phyloP scores from a whole-genome alignment of 1,284 basidiomycete genomes.

The Porodaedalea pini region DNA sequence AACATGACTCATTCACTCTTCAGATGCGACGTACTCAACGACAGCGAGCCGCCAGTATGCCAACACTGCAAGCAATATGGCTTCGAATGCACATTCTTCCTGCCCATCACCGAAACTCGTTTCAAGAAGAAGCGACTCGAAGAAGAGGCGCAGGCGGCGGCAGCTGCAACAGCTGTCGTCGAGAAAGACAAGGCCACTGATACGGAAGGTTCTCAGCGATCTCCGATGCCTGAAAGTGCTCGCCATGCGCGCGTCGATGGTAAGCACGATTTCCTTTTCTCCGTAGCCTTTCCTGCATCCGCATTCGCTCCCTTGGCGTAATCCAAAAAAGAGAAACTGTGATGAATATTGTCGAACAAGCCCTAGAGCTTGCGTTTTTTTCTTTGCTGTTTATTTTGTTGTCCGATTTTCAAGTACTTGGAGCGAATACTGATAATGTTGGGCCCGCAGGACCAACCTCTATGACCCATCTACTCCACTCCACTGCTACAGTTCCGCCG shows the following conservation, averaged over 20 bases:
- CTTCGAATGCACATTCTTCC: slow-evolving; percentile 93
- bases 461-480: slow-evolving; percentile 83
- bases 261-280: slow-evolving; percentile 22
- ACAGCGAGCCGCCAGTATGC: slow-evolving; percentile 73
- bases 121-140: slow-evolving; percentile 92
- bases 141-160: slow-evolving; percentile 51
- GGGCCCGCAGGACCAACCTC: slow-evolving; percentile 74
- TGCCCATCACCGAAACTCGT: slow-evolving; percentile 96
- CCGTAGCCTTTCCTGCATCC: slow-evolving; percentile 1
- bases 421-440: slow-evolving; percentile 32
- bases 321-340: too few species aligned
- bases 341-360: too few species aligned
- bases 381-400: neutral
- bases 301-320: neutral
- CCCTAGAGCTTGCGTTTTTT: neutral
- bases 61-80: slow-evolving; percentile 87
- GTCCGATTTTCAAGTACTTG: neutral
- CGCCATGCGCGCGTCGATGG: slow-evolving; percentile 23
- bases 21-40: slow-evolving; percentile 75
- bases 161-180: slow-evolving; percentile 35
- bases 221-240: slow-evolving; percentile 19
- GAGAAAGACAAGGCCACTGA: slow-evolving; percentile 35
- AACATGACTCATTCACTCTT: slow-evolving; percentile 1
- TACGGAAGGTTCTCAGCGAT: slow-evolving; percentile 35
- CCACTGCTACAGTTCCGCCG: slow-evolving; percentile 79